These are phyloP conservation scores for Aspergillus pseudoterreus DNA, from an alignment of 2,329 filamentous ascomycete species.

Conservation along the genomic window DNA sequence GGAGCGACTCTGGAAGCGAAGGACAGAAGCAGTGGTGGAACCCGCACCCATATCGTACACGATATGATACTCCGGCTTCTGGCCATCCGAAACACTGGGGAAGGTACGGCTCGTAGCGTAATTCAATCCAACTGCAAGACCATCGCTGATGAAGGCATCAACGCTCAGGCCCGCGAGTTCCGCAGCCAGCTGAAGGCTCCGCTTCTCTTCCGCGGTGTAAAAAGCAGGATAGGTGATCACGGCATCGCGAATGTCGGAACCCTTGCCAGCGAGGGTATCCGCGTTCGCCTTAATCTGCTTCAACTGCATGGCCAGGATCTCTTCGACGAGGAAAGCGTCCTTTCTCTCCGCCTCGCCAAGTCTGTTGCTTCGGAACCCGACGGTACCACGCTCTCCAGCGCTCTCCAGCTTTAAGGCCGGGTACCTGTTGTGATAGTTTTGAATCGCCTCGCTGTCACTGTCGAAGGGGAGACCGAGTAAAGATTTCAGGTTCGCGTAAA, in stretches of 20 bases:
- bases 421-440: conserved; percentile 70
- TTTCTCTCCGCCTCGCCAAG: conserved; percentile 62
- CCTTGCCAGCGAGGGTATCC: conserved; percentile 74
- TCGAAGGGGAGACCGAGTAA: conserved; percentile 69
- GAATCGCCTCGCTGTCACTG: conserved; percentile 49
- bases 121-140: conserved; percentile 87
- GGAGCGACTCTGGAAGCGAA: conserved; percentile 82
- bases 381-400: conserved; percentile 58
- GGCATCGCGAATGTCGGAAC: conserved; percentile 68
- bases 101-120: conserved; percentile 92
- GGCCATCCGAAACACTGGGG: conserved; percentile 75
- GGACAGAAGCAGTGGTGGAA: conserved; percentile 81
- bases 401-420: conserved; percentile 70
- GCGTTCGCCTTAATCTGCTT: conserved; percentile 89
- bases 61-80: conserved; percentile 84
- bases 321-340: conserved; percentile 71
- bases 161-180: conserved; percentile 85
- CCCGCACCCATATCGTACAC: conserved; percentile 98
- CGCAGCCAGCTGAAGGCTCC: conserved; percentile 77
- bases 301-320: conserved; percentile 92
- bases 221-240: conserved; percentile 89
- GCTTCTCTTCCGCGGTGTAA: conserved; percentile 86
- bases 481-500: conserved; percentile 90
- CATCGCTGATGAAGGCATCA: conserved; percentile 80
- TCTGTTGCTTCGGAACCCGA: conserved; percentile 75